Conservation (phyloP, 225 moss, liverwort and hornwort genomes). For the Sphagnum tenellum region DNA sequence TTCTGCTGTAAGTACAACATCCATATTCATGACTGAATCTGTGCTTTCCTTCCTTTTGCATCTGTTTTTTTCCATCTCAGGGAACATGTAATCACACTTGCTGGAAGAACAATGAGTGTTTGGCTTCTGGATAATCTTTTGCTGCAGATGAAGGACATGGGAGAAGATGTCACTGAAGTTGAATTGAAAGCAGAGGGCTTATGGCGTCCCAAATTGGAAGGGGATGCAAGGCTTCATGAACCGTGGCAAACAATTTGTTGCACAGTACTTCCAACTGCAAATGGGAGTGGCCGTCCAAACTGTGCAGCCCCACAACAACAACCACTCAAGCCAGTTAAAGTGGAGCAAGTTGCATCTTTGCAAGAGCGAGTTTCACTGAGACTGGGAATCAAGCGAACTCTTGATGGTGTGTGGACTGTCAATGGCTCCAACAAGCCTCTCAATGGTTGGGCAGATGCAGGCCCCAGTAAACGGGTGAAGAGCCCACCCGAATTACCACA, state of each 20-base stretch:
- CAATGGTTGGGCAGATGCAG: conserved; percentile 52
- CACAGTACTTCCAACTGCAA: conserved; percentile 17
- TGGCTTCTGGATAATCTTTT: too few relatives aligned
- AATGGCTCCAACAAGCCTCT: conserved; percentile 53
- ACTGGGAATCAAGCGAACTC: conserved; percentile 53
- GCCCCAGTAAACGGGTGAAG: conserved; percentile 64
- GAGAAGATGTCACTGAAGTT: conserved; percentile 53
- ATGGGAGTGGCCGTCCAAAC: conserved; percentile 39
- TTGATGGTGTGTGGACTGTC: conserved; percentile 70
- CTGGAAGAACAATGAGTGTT: too few relatives aligned
- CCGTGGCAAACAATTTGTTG: conserved; percentile 83
- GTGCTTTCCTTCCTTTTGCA: background rate
- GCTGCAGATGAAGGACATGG: conserved; percentile 36
- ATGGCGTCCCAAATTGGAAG: conserved; percentile 54
- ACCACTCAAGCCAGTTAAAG: conserved; percentile 55
- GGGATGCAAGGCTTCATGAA: conserved; percentile 42
- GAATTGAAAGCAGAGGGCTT: conserved; percentile 55
- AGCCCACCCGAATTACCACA: conserved; percentile 37
- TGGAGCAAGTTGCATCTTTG: conserved; percentile 79
- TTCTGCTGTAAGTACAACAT: conserved; percentile 21
- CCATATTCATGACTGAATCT: background rate
- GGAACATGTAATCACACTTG: too few relatives aligned
- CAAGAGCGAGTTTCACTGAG: conserved; percentile 61
- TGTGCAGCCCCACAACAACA: conserved; percentile 14
- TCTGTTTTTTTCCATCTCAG: background rate